Conservation (phyloP, 305 asterid species). For the Ilex paraguariensis region DNA sequence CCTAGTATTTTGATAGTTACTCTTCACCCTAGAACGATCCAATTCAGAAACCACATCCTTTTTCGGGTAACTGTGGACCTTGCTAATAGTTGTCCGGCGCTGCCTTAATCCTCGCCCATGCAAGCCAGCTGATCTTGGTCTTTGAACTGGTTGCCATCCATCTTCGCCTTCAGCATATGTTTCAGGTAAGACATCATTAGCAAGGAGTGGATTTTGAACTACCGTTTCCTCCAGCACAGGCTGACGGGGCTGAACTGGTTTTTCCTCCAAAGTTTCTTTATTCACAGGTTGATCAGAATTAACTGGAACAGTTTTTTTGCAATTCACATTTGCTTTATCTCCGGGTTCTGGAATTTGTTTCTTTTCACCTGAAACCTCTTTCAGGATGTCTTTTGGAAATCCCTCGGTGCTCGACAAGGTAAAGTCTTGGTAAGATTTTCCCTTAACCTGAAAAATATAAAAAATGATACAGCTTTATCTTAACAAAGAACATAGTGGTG, state of each 20-base stretch:
- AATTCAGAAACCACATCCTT: conserved; percentile 62
- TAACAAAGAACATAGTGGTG: background rate
- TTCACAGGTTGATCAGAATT: conserved; percentile 36
- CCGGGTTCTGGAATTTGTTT: conserved; percentile 39
- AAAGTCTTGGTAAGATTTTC: conserved; percentile 48
- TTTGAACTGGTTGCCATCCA: conserved; percentile 97
- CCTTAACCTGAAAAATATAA: conserved; percentile 57
- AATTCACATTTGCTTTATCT: conserved; percentile 27
- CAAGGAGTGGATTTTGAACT: conserved; percentile 22
- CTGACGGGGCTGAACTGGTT: conserved; percentile 34
- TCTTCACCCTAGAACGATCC: conserved; percentile 54
- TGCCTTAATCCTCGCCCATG: conserved; percentile 72
- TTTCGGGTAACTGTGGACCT: conserved; percentile 62
- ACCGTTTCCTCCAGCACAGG: conserved; percentile 34
- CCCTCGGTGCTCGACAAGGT: conserved; percentile 47
- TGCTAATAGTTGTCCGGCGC: conserved; percentile 54
- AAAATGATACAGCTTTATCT: conserved; percentile 1
- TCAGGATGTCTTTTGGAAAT: conserved; percentile 32
- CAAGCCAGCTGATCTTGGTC: conserved; percentile 77
- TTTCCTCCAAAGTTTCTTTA: conserved; percentile 32
- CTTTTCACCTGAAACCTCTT: conserved; percentile 47
- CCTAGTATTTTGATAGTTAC: conserved; percentile 60
- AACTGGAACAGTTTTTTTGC: conserved; percentile 29
- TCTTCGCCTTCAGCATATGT: conserved; percentile 80
- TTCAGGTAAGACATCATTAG: conserved; percentile 48